These are phyloP conservation scores for Aspergillus terreus DNA, from an alignment of 2,329 filamentous ascomycete genomes.

Conservation along the genomic window DNA sequence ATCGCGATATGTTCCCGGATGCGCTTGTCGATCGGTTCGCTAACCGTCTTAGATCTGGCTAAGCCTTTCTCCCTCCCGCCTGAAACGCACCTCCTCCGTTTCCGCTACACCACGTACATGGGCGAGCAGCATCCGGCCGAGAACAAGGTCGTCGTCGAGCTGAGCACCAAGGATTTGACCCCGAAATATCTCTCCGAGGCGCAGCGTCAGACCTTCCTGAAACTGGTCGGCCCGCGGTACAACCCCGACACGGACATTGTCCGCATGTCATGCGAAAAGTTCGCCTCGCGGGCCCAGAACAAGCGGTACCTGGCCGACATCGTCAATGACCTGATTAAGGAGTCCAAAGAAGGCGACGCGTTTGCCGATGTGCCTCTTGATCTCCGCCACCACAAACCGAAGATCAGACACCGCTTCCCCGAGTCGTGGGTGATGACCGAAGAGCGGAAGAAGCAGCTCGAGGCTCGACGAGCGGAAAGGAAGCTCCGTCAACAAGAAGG, in stretches of 20 bases:
- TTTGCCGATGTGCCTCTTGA: slow-evolving; percentile 90
- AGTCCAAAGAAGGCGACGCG: slow-evolving; percentile 76
- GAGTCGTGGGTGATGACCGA: slow-evolving; percentile 76
- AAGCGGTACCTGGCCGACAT: slow-evolving; percentile 88
- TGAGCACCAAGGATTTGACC: slow-evolving; percentile 67
- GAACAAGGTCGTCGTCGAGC: slow-evolving; percentile 91
- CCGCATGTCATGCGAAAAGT: slow-evolving; percentile 88
- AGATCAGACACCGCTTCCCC: slow-evolving; percentile 68
- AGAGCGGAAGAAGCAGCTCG: slow-evolving; percentile 63
- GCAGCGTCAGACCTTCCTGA: slow-evolving; percentile 78
- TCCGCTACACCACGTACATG: slow-evolving; percentile 96
- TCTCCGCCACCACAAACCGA: slow-evolving; percentile 74
- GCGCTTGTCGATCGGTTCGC: background rate
- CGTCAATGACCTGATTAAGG: slow-evolving; percentile 66
- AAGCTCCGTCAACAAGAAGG: slow-evolving; percentile 57
- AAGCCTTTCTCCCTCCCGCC: slow-evolving; percentile 74
- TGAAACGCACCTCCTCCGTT: slow-evolving; percentile 69
- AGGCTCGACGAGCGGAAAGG: slow-evolving; percentile 54
- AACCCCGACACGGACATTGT: slow-evolving; percentile 78
- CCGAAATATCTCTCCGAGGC: slow-evolving; percentile 57
- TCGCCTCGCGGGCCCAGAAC: slow-evolving; percentile 87
- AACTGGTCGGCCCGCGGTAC: slow-evolving; percentile 80
- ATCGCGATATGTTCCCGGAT: background rate
- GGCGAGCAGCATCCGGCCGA: slow-evolving; percentile 88
- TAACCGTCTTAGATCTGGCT: slow-evolving; percentile 61